phyloP scores from a whole-genome alignment of 306 rosid genomes.

The Hippophae rhamnoides region DNA sequence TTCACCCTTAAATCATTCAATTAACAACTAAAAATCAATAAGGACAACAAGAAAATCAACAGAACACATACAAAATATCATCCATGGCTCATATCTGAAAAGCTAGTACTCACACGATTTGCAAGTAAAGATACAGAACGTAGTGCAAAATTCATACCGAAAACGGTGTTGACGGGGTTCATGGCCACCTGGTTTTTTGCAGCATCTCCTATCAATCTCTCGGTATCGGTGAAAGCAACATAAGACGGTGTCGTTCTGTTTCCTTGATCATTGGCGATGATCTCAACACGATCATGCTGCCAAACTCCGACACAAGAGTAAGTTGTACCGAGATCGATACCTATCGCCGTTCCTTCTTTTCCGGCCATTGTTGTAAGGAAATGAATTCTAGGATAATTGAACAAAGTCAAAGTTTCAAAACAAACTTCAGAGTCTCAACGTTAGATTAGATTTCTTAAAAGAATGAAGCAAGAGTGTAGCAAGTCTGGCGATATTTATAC shows the following conservation, averaged over 20 bases:
- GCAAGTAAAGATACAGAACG: too few species aligned
- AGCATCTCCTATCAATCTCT: constrained; percentile 66
- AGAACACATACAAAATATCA: too few species aligned
- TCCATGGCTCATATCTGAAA: too few species aligned
- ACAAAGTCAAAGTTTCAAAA: too few species aligned
- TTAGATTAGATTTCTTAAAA: too few species aligned
- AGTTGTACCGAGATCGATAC: constrained; percentile 73
- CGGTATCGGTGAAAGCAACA: constrained; percentile 64
- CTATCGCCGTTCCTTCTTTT: constrained; percentile 75
- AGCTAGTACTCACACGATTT: background rate
- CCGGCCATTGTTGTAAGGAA: constrained; percentile 37
- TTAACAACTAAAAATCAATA: too few species aligned
- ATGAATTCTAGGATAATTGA: too few species aligned
- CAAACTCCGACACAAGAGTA: constrained; percentile 82
- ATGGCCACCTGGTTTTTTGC: constrained; percentile 89
- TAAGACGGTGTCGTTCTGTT: constrained; percentile 75
- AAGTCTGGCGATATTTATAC: too few species aligned
- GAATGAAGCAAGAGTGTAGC: too few species aligned
- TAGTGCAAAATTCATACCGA: constrained; percentile 30
- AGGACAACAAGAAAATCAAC: too few species aligned
- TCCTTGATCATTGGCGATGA: constrained; percentile 78
- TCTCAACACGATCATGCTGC: constrained; percentile 77
- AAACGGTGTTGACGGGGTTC: constrained; percentile 74
- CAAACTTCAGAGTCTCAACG: too few species aligned
- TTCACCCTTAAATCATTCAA: too few species aligned